Percentiles rank a stretch among this genome's conserved stretches.
Conservation (phyloP, 2,329 filamentous ascomycete genomes). For the Decorospora gaudefroyi region DNA sequence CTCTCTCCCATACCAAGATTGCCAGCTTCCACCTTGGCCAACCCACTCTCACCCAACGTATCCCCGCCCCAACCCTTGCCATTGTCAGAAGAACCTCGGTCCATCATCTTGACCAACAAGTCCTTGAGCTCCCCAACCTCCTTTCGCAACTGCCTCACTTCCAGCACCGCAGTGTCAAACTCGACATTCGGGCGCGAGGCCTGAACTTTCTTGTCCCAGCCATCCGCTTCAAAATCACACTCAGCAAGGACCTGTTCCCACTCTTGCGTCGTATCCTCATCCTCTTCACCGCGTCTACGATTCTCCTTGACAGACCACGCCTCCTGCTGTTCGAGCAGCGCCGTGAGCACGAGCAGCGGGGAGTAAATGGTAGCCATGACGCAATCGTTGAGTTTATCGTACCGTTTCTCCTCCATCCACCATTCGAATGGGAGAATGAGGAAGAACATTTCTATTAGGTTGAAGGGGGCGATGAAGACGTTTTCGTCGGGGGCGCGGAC, state of each 20-base stretch:
- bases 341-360: constrained; percentile 78
- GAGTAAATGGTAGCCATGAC: constrained; percentile 88
- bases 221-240: constrained; percentile 79
- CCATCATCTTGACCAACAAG: constrained; percentile 40
- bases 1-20: constrained; percentile 28
- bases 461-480: constrained; percentile 95
- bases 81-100: constrained; percentile 10
- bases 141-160: constrained; percentile 55
- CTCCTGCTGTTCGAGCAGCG: constrained; percentile 58
- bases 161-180: constrained; percentile 73
- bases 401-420: constrained; percentile 79
- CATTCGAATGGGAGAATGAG: constrained; percentile 86
- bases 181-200: constrained; percentile 80
- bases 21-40: constrained; percentile 26
- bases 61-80: constrained; percentile 36
- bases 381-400: constrained; percentile 82
- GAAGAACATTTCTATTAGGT: constrained; percentile 83
- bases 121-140: constrained; percentile 54
- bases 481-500: constrained; percentile 97
- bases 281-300: constrained; percentile 77
- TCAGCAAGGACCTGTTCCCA: constrained; percentile 83
- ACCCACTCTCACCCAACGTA: constrained; percentile 36
- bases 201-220: constrained; percentile 81
- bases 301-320: constrained; percentile 69
- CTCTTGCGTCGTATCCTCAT: constrained; percentile 86